Percentiles rank a stretch among this genome's conserved stretches.
Evolutionary conservation across 164 flowering plant species (phyloP).

Genomic region (Sextonia rubra): DNA sequence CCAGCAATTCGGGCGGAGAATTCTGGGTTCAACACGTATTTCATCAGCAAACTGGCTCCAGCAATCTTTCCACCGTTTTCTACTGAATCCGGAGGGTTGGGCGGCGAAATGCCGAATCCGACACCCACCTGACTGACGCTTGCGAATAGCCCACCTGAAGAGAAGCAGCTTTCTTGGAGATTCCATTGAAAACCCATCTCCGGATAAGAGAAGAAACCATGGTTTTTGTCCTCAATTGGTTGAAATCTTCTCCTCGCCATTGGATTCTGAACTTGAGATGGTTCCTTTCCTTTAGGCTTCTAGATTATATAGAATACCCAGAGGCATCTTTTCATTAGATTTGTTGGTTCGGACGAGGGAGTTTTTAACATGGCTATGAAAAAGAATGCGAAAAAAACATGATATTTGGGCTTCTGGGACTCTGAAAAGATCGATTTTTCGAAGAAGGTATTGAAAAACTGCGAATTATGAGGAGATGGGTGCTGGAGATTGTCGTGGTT

Average conservation of each 20-base stretch:
- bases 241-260: slow-evolving; percentile 44
- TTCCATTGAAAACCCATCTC: slow-evolving; percentile 50
- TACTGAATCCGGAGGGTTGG: slow-evolving; percentile 34
- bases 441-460: too few relatives aligned
- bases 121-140: slow-evolving; percentile 70
- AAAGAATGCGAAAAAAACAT: background rate
- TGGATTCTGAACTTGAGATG: slow-evolving; percentile 11
- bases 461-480: too few relatives aligned
- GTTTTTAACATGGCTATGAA: slow-evolving; percentile 5
- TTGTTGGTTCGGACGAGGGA: background rate
- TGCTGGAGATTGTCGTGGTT: slow-evolving; percentile 4
- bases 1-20: slow-evolving; percentile 30
- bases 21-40: slow-evolving; percentile 54
- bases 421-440: background rate
- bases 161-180: slow-evolving; percentile 28
- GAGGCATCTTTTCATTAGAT: background rate
- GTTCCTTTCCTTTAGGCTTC: slow-evolving; percentile 1
- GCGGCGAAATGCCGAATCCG: slow-evolving; percentile 42
- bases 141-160: slow-evolving; percentile 79
- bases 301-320: slow-evolving; percentile 9
- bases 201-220: slow-evolving; percentile 39
- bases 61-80: slow-evolving; percentile 43
- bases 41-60: slow-evolving; percentile 46
- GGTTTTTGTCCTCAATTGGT: slow-evolving; percentile 33
- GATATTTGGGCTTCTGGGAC: background rate